Conservation (phyloP, 176 grass and related monocot genomes). For the Lolium perenne region DNA sequence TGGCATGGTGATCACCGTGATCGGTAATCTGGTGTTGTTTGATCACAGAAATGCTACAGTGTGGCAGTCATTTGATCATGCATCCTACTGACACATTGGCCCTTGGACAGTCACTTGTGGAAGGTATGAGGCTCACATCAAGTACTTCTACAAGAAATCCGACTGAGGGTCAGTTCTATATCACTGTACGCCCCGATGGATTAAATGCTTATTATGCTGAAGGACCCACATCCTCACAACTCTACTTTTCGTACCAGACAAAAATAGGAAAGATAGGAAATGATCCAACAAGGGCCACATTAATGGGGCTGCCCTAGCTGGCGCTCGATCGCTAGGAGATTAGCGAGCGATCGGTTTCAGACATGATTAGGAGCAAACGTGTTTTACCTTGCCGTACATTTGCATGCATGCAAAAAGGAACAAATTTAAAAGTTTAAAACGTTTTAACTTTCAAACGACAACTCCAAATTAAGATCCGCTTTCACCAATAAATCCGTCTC, state of each 20-base stretch:
- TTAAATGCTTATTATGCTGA: neutral
- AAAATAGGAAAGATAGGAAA: neutral
- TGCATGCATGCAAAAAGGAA: too few relatives aligned
- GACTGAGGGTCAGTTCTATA: neutral
- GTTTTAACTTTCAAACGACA: too few relatives aligned
- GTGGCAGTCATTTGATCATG: neutral
- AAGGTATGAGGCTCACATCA: neutral
- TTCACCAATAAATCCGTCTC: too few relatives aligned
- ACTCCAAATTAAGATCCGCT: too few relatives aligned
- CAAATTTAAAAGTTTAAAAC: too few relatives aligned
- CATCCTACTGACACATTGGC: neutral
- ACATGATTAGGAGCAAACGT: too few relatives aligned
- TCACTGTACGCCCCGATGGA: neutral
- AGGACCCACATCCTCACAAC: neutral
- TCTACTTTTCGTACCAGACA: neutral
- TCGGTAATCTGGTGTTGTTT: neutral
- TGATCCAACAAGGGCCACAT: neutral
- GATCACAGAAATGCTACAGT: neutral
- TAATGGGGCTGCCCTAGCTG: too few relatives aligned
- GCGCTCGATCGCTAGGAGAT: too few relatives aligned
- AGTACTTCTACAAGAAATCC: neutral
- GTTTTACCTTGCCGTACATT: too few relatives aligned
- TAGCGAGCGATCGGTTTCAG: too few relatives aligned
- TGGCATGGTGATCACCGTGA: neutral
- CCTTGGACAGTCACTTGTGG: neutral